Evolutionary conservation across 352 stramenopile genomes (phyloP).

Genomic region (Pythium periplocum): DNA sequence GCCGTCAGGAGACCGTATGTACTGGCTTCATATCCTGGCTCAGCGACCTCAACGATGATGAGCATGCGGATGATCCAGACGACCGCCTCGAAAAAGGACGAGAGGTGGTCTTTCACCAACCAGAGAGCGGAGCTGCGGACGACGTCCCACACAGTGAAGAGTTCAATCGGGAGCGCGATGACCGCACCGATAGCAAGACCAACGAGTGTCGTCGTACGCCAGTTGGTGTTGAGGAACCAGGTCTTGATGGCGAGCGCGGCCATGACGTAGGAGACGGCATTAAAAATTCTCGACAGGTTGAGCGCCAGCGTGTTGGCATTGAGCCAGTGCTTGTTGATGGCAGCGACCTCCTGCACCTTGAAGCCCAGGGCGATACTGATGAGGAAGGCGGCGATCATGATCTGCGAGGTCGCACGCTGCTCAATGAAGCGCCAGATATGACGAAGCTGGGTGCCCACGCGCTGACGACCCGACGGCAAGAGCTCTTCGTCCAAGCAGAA

Average conservation of each 20-base stretch:
- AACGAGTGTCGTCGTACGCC: conserved; percentile 9
- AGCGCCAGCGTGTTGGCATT: neutral
- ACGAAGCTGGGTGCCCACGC: conserved; percentile 4
- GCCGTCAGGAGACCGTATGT: conserved; percentile 17
- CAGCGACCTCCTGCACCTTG: neutral
- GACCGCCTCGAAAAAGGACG: conserved; percentile 1
- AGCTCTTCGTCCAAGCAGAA: conserved; percentile 11
- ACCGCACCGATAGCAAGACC: conserved; percentile 1
- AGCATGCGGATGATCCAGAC: conserved; percentile 10
- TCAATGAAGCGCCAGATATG: conserved; percentile 9
- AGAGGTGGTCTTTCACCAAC: conserved; percentile 1
- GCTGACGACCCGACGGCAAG: neutral
- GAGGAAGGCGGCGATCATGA: conserved; percentile 16
- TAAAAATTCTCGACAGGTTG: conserved; percentile 1
- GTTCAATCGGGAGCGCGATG: conserved; percentile 4
- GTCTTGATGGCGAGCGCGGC: conserved; percentile 1
- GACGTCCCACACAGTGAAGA: conserved; percentile 17
- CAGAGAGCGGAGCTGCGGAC: conserved; percentile 7
- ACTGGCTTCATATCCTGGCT: conserved; percentile 12
- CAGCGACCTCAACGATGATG: conserved; percentile 16
- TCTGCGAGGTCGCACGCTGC: conserved; percentile 9
- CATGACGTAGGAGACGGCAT: neutral
- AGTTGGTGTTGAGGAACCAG: conserved; percentile 13
- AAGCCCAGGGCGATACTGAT: neutral
- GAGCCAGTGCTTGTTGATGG: conserved; percentile 9